Evolutionary conservation across 306 rosid species (phyloP).

Genomic region (Malus sylvestris): DNA sequence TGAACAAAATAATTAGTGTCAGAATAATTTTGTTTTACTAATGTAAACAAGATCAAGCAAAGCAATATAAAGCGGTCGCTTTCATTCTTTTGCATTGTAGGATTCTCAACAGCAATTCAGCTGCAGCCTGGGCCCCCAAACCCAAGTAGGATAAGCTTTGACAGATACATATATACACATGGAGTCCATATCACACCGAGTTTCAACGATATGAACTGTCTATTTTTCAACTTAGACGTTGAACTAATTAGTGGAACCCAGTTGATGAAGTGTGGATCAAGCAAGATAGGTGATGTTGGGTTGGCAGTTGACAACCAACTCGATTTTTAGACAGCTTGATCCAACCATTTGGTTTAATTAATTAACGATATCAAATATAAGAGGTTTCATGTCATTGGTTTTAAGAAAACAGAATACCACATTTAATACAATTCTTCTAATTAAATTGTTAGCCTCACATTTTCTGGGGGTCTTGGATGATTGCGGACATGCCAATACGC

Average conservation of each 20-base stretch:
- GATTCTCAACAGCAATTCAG: constrained; percentile 21
- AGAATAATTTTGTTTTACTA: background rate
- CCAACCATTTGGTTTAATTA: background rate
- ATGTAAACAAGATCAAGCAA: background rate
- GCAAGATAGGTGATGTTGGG: background rate
- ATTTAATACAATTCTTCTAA: background rate
- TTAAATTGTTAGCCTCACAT: too few species aligned
- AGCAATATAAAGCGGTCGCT: constrained; percentile 25
- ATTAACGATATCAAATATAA: background rate
- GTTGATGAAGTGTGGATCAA: background rate
- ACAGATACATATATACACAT: background rate
- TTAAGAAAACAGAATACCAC: background rate
- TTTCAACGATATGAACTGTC: fast-evolving
- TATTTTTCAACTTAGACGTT: too few species aligned
- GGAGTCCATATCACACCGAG: background rate
- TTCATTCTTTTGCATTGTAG: constrained; percentile 13
- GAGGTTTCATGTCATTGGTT: background rate
- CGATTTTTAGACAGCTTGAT: background rate
- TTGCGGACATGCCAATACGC: too few species aligned
- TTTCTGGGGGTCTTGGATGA: too few species aligned
- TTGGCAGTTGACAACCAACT: background rate
- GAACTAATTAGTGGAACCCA: too few species aligned
- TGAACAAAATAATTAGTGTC: constrained; percentile 3
- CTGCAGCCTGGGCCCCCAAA: constrained; percentile 1
- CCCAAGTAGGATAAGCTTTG: constrained; percentile 28